These are phyloP conservation scores for Arthrobotrys conoides DNA, from an alignment of 2,329 filamentous ascomycete genomes.

Conservation along the genomic window DNA sequence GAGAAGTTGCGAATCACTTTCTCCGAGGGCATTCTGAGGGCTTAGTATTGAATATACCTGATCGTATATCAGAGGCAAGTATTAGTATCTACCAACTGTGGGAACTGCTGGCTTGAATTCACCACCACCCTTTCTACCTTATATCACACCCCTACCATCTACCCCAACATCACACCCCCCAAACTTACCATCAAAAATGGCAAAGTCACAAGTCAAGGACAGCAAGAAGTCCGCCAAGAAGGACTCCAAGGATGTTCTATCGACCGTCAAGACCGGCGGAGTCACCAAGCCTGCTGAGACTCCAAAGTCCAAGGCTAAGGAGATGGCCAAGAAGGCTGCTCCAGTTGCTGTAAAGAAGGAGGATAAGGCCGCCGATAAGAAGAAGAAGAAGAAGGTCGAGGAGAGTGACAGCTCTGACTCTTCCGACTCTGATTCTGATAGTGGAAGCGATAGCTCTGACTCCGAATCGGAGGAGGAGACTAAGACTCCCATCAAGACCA, in stretches of 20 bases:
- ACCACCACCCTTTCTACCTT: conserved; percentile 7
- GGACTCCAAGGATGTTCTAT: conserved; percentile 70
- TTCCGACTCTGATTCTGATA: conserved; percentile 66
- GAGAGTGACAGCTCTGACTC: conserved; percentile 62
- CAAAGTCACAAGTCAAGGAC: conserved; percentile 74
- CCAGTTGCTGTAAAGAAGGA: conserved; percentile 63
- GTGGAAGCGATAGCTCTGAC: conserved; percentile 64
- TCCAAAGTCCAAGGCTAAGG: conserved; percentile 78
- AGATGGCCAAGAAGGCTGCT: conserved; percentile 74
- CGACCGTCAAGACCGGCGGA: conserved; percentile 76
- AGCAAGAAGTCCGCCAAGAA: conserved; percentile 69
- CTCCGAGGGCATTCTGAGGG: conserved; percentile 61
- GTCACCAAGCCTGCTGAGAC: conserved; percentile 78
- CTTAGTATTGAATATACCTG: conserved; percentile 54
- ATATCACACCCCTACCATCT: conserved; percentile 2
- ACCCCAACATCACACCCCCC: neutral
- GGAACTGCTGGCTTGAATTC: conserved; percentile 51
- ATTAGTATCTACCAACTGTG: conserved; percentile 57
- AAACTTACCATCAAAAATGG: conserved; percentile 71
- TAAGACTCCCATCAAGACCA: conserved; percentile 63
- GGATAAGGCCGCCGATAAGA: conserved; percentile 61
- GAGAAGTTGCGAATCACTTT: conserved; percentile 40
- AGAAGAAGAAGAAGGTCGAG: conserved; percentile 66
- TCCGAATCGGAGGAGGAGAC: conserved; percentile 67
- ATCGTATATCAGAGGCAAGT: conserved; percentile 59